Evolutionary conservation across 768 basidiomycete genomes (phyloP).

Genomic region (Phallus indusiatus): DNA sequence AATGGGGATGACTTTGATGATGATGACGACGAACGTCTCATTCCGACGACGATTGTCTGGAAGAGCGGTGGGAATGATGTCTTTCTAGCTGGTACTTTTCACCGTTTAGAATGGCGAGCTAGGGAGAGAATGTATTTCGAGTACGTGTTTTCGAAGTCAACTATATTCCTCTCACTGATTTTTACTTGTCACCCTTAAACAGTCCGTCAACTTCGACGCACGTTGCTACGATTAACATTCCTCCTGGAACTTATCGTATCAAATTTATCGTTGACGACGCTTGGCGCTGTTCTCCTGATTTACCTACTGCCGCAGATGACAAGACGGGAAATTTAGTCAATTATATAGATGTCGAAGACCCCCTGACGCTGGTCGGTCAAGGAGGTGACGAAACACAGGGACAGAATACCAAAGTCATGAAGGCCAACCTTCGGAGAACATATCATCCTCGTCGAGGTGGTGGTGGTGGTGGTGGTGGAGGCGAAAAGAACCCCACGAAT

Average conservation of each 20-base stretch:
- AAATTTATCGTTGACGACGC: slow-evolving; percentile 92
- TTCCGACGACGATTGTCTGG: slow-evolving; percentile 45
- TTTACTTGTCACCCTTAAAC: slow-evolving; percentile 25
- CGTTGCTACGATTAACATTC: slow-evolving; percentile 37
- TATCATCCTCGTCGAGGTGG: slow-evolving; percentile 23
- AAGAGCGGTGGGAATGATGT: slow-evolving; percentile 54
- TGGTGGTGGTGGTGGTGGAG: no score
- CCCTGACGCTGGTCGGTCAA: slow-evolving; percentile 13
- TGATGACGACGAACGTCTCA: background rate
- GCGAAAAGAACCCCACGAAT: slow-evolving; percentile 11
- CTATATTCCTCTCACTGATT: slow-evolving; percentile 9
- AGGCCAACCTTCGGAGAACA: slow-evolving; percentile 16
- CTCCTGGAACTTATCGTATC: slow-evolving; percentile 87
- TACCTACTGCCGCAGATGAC: slow-evolving; percentile 88
- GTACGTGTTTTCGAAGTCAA: background rate
- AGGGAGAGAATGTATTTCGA: slow-evolving; percentile 3
- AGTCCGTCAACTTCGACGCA: slow-evolving; percentile 23
- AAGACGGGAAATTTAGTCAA: slow-evolving; percentile 86
- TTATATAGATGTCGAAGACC: slow-evolving; percentile 64
- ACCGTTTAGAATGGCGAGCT: slow-evolving; percentile 60
- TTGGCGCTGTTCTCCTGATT: slow-evolving; percentile 46
- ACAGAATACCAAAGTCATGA: slow-evolving; percentile 16
- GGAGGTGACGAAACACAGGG: slow-evolving; percentile 14
- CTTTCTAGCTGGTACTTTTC: slow-evolving; percentile 60
- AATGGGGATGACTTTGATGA: background rate